Conservation (phyloP, 2,329 filamentous ascomycete species). For the Hypoxylon sp. region DNA sequence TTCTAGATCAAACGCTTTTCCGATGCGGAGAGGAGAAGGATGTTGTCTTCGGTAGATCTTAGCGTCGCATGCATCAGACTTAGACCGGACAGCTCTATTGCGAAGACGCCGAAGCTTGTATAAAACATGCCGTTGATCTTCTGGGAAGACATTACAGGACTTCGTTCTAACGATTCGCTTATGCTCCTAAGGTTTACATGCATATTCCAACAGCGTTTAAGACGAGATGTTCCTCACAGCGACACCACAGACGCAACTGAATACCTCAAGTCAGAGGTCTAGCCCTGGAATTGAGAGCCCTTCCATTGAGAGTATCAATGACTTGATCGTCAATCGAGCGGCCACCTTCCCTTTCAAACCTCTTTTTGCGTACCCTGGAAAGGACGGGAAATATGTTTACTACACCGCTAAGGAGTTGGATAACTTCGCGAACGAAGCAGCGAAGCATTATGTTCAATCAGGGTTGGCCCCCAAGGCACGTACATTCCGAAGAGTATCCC, state of each 20-base stretch:
- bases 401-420: constrained; percentile 34
- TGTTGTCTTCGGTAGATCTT: constrained; percentile 7
- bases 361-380: constrained; percentile 29
- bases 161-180: neutral
- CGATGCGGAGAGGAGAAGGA: constrained; percentile 15
- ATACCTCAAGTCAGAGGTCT: neutral
- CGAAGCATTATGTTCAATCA: constrained; percentile 20
- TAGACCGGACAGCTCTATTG: neutral
- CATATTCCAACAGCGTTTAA: no score
- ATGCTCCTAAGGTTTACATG: neutral
- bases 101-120: constrained; percentile 5
- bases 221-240: constrained; percentile 29
- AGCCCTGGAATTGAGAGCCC: neutral
- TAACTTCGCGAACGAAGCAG: constrained; percentile 27
- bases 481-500: neutral
- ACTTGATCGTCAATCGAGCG: constrained; percentile 31
- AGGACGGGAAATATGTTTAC: constrained; percentile 19
- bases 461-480: constrained; percentile 27
- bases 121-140: neutral
- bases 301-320: constrained; percentile 33
- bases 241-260: constrained; percentile 10
- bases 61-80: constrained; percentile 9
- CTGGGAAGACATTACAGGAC: constrained; percentile 9
- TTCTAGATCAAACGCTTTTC: neutral
- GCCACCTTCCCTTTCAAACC: constrained; percentile 25